These are phyloP conservation scores for Athelia sp. DNA, from an alignment of 1,284 basidiomycete genomes.

Conservation along the genomic window DNA sequence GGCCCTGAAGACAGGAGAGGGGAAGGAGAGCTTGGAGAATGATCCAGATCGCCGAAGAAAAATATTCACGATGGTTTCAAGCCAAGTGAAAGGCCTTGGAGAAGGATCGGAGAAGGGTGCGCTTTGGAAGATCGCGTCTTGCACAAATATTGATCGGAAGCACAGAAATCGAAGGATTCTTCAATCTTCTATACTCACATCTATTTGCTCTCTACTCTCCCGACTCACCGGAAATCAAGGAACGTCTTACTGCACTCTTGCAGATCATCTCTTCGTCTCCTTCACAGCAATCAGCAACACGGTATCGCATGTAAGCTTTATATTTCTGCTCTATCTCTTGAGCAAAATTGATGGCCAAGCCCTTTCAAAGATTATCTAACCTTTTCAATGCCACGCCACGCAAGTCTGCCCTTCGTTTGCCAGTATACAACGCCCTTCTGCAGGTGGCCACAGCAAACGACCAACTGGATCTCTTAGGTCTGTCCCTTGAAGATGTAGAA, in stretches of 20 bases:
- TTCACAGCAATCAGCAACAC: slow-evolving; percentile 46
- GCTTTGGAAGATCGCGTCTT: slow-evolving; percentile 14
- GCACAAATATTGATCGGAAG: slow-evolving; percentile 3
- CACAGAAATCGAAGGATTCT: slow-evolving; percentile 81
- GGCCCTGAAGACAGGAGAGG: slow-evolving; percentile 49
- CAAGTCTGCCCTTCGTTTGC: slow-evolving; percentile 60
- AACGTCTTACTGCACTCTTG: slow-evolving; percentile 46
- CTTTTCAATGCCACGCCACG: slow-evolving; percentile 82
- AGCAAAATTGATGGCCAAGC: not conserved
- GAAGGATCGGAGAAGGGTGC: slow-evolving; percentile 72
- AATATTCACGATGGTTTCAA: slow-evolving; percentile 53
- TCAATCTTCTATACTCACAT: slow-evolving; percentile 75
- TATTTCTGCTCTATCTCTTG: not conserved
- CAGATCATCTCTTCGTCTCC: slow-evolving; percentile 52
- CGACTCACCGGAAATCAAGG: slow-evolving; percentile 49
- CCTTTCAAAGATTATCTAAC: slow-evolving; percentile 67
- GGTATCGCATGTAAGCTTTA: slow-evolving; percentile 63
- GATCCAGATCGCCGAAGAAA: slow-evolving; percentile 47
- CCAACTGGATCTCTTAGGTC: slow-evolving; percentile 65
- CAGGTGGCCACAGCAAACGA: slow-evolving; percentile 60
- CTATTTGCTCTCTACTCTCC: slow-evolving; percentile 52
- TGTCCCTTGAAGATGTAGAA: slow-evolving; percentile 60
- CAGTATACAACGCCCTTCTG: slow-evolving; percentile 67
- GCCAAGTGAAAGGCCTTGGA: slow-evolving; percentile 62
- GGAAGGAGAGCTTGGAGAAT: slow-evolving; percentile 46